Percentiles rank a stretch among this genome's conserved stretches.
Conservation (phyloP, 163 green algal genomes). For the Botryococcus braunii region DNA sequence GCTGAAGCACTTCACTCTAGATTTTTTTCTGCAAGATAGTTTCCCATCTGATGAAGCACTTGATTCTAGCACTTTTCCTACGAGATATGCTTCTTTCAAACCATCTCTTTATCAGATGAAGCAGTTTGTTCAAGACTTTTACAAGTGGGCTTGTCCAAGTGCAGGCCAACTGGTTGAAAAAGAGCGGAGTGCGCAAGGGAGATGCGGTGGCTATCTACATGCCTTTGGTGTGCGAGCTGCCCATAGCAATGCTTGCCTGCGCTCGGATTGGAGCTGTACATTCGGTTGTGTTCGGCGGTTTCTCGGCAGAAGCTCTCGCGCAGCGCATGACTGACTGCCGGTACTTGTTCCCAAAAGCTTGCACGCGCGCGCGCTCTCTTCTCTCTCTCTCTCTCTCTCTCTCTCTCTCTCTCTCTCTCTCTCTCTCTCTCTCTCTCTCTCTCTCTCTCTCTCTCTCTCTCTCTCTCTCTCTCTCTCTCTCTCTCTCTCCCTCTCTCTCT, state of each 20-base stretch:
- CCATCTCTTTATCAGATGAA: neutral
- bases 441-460: too few relatives aligned
- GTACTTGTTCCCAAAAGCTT: too few relatives aligned
- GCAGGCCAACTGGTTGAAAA: constrained; percentile 78
- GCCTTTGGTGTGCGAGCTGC: constrained; percentile 52
- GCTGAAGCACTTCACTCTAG: too few relatives aligned
- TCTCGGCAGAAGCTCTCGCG: constrained; percentile 65
- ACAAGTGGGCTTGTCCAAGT: neutral
- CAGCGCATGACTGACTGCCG: constrained; percentile 45
- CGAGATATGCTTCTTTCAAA: neutral
- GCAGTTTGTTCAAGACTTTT: neutral
- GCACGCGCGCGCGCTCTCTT: too few relatives aligned
- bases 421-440: too few relatives aligned
- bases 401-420: too few relatives aligned
- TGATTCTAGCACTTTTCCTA: too few relatives aligned
- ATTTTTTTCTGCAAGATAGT: too few relatives aligned
- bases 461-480: too few relatives aligned
- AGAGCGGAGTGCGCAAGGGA: constrained; percentile 73
- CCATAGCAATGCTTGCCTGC: constrained; percentile 32
- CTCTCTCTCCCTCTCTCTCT: too few relatives aligned
- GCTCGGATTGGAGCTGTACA: constrained; percentile 71
- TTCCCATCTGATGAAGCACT: neutral
- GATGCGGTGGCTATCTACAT: constrained; percentile 86
- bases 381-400: too few relatives aligned
- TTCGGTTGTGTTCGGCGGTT: constrained; percentile 79